Percentiles rank a stretch among this genome's conserved stretches.
Conservation (phyloP, 2,329 filamentous ascomycete genomes). For the Cercospora berteroae region DNA sequence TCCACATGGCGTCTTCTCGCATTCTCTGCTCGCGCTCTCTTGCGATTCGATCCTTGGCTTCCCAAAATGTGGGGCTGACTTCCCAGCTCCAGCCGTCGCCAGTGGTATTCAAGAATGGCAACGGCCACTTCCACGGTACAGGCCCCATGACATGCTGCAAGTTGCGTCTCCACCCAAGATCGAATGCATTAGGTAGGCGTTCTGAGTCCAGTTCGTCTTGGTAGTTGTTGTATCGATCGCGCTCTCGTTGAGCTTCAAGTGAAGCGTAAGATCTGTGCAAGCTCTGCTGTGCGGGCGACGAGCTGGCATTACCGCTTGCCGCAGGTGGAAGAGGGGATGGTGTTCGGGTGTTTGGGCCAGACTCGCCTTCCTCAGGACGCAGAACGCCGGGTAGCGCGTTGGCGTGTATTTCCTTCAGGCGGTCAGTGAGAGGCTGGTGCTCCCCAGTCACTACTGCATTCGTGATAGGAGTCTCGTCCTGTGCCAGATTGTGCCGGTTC, state of each 20-base stretch:
- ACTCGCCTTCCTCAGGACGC: constrained; percentile 77
- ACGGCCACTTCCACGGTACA: constrained; percentile 67
- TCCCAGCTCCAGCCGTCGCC: constrained; percentile 97
- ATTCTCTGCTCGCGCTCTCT: constrained; percentile 49
- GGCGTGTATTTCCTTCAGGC: constrained; percentile 76
- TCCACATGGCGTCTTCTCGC: constrained; percentile 27
- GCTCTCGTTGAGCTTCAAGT: constrained; percentile 63
- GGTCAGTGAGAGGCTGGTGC: constrained; percentile 57
- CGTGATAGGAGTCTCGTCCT: constrained; percentile 6
- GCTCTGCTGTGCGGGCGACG: constrained; percentile 47
- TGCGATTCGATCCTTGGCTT: constrained; percentile 57
- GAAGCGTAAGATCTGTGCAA: constrained; percentile 50
- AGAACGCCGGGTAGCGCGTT: constrained; percentile 79
- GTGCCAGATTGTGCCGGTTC: constrained; percentile 47
- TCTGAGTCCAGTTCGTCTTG: constrained; percentile 86
- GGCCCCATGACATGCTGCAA: constrained; percentile 78
- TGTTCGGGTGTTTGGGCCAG: constrained; percentile 34
- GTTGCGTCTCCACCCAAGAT: constrained; percentile 81
- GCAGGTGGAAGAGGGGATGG: constrained; percentile 29
- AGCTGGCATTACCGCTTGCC: constrained; percentile 13
- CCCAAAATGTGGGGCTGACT: constrained; percentile 73
- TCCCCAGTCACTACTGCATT: constrained; percentile 15
- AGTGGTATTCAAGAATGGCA: constrained; percentile 80
- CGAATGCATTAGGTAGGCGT: constrained; percentile 88
- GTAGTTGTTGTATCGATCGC: constrained; percentile 72